Evolutionary conservation across 495 filamentous ascomycete genomes (phyloP).

Genomic region (Bryoglossum gracile): DNA sequence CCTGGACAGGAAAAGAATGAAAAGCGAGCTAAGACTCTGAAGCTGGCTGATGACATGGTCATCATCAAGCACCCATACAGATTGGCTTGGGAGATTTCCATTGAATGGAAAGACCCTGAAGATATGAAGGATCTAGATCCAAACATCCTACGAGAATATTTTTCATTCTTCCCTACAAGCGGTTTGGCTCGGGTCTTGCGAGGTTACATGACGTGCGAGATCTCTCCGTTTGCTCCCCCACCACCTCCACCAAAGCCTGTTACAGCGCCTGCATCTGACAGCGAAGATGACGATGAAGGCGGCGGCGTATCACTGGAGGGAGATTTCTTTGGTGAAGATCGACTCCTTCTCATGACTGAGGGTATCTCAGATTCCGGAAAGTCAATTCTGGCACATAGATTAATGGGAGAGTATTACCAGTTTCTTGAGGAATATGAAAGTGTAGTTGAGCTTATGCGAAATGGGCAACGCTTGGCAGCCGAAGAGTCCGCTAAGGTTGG

Average conservation of each 20-base stretch:
- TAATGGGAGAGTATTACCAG: slow-evolving; percentile 80
- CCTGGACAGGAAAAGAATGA: slow-evolving; percentile 50
- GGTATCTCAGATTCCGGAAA: slow-evolving; percentile 61
- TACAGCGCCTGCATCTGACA: slow-evolving; percentile 18
- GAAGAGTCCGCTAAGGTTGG: slow-evolving; percentile 58
- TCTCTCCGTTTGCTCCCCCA: slow-evolving; percentile 67
- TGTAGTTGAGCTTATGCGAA: slow-evolving; percentile 69
- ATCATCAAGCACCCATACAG: slow-evolving; percentile 90
- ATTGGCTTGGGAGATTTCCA: slow-evolving; percentile 79
- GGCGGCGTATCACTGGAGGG: slow-evolving; percentile 42
- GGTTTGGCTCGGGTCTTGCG: slow-evolving; percentile 74
- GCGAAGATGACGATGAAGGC: slow-evolving; percentile 38
- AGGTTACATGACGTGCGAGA: slow-evolving; percentile 71
- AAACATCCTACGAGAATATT: slow-evolving; percentile 68
- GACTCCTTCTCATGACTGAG: slow-evolving; percentile 74
- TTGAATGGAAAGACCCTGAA: slow-evolving; percentile 83
- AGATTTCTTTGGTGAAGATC: slow-evolving; percentile 58
- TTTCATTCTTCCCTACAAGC: slow-evolving; percentile 73
- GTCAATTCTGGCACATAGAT: slow-evolving; percentile 74
- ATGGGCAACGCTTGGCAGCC: slow-evolving; percentile 54
- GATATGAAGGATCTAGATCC: slow-evolving; percentile 65
- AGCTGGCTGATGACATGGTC: slow-evolving; percentile 81
- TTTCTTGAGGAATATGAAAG: slow-evolving; percentile 81
- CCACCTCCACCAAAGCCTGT: slow-evolving; percentile 21
- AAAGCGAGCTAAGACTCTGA: slow-evolving; percentile 63